A percentile compares a stretch with the other conserved stretches of the same genome.
Evolutionary conservation across 2,329 filamentous ascomycete genomes (phyloP).

Genomic region (Cercospora sp.): DNA sequence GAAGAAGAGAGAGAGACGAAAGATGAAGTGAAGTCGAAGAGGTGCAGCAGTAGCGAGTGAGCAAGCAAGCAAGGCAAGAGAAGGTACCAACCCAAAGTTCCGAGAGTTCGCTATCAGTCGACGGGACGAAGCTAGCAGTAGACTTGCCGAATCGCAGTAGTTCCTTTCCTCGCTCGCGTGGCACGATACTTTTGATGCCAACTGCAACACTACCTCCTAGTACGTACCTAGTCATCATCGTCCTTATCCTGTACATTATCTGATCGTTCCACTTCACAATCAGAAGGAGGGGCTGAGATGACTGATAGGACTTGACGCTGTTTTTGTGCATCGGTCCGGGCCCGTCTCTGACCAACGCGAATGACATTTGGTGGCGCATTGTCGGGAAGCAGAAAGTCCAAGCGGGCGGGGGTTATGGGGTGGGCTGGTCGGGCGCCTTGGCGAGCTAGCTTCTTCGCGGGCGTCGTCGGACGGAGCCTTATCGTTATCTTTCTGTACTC

Average conservation of each 20-base stretch:
- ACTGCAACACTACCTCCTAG: no score
- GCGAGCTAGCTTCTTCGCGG: neutral
- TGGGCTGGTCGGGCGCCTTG: neutral
- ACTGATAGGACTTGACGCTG: neutral
- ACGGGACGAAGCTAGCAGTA: neutral
- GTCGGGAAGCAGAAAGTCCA: neutral
- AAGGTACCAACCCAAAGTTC: neutral
- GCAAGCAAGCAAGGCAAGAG: neutral
- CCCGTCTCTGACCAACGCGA: neutral
- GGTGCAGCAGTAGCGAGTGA: neutral
- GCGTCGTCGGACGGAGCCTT: no score
- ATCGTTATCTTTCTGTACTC: neutral
- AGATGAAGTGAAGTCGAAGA: neutral
- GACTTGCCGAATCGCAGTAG: neutral
- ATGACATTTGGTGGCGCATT: conserved; percentile 4
- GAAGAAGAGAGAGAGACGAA: neutral
- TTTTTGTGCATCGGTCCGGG: neutral
- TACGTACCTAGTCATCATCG: neutral
- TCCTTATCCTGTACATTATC: neutral
- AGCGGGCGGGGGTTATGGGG: neutral
- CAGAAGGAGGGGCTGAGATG: neutral
- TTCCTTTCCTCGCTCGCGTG: neutral
- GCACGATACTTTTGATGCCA: neutral
- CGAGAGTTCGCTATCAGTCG: neutral
- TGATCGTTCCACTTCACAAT: neutral